phyloP scores from a whole-genome alignment of 495 filamentous ascomycete genomes.

The Xylaria longipes region DNA sequence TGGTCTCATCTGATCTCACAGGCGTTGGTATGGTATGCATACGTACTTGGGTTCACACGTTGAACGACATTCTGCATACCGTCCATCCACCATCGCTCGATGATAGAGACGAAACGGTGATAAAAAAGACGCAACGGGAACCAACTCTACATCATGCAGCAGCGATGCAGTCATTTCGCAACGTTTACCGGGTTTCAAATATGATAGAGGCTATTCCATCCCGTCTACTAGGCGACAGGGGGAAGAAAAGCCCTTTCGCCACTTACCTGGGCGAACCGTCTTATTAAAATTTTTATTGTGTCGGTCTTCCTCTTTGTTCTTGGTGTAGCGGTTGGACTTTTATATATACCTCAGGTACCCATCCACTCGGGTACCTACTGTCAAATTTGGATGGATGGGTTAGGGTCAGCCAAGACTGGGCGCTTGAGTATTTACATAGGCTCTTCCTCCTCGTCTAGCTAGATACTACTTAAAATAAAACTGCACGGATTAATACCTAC shows the following conservation, averaged over 20 bases:
- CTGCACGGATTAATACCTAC: not conserved
- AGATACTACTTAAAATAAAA: not conserved
- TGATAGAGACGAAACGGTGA: not conserved
- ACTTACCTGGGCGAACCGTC: not conserved
- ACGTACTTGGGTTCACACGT: not conserved
- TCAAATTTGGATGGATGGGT: not conserved
- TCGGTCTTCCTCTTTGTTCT: not conserved
- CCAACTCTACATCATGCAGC: not conserved
- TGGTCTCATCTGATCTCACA: too few species aligned
- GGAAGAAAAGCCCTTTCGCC: not conserved
- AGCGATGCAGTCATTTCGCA: not conserved
- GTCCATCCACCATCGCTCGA: not conserved
- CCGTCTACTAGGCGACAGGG: not conserved
- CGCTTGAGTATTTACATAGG: not conserved
- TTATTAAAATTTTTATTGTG: not conserved
- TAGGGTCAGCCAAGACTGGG: not conserved
- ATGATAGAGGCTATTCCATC: not conserved
- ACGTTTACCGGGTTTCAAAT: not conserved
- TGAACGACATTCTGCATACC: not conserved
- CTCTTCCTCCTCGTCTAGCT: not conserved
- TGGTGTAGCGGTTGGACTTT: not conserved
- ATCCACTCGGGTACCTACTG: not conserved
- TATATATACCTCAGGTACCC: slow-evolving; percentile 6
- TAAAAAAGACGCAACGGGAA: not conserved
- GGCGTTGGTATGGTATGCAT: not conserved